Evolutionary conservation across 2,329 filamentous ascomycete species (phyloP).

Genomic region (Herpotrichia juniperi): DNA sequence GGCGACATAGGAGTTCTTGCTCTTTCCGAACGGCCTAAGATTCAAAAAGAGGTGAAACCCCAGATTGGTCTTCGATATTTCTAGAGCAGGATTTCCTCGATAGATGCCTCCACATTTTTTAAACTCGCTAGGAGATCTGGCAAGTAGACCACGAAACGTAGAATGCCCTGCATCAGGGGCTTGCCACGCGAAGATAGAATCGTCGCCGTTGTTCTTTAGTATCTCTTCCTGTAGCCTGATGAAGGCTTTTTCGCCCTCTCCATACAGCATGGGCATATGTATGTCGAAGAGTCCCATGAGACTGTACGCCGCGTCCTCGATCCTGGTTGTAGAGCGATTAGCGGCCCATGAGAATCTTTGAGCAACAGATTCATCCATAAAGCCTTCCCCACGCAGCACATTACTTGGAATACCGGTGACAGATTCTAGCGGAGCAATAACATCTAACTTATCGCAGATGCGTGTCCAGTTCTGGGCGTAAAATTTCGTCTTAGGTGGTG

Average conservation of each 20-base stretch:
- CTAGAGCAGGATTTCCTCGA: not conserved
- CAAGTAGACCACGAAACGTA: constrained; percentile 7
- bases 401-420: constrained; percentile 3
- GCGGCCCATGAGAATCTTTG: constrained; percentile 25
- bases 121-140: constrained; percentile 9
- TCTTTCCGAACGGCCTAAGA: not conserved
- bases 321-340: constrained; percentile 17
- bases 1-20: not conserved
- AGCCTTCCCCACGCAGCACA: constrained; percentile 5
- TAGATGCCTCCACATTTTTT: not conserved
- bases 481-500: constrained; percentile 12
- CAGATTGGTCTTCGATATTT: not conserved
- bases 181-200: constrained; percentile 15
- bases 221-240: constrained; percentile 11
- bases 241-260: constrained; percentile 13
- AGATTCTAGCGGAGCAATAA: not conserved
- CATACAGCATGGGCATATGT: constrained; percentile 17
- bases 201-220: constrained; percentile 11
- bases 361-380: constrained; percentile 11
- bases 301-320: constrained; percentile 23
- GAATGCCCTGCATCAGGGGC: not conserved
- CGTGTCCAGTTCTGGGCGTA: constrained; percentile 10
- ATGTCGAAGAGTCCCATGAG: constrained; percentile 25
- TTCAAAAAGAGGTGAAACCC: not conserved
- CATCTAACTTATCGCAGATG: constrained; percentile 5